Evolutionary conservation across 2,329 filamentous ascomycete species (phyloP), one percentile per base, ranked within the genome.

Genomic region (Ascosphaera pollenicola): DNA sequence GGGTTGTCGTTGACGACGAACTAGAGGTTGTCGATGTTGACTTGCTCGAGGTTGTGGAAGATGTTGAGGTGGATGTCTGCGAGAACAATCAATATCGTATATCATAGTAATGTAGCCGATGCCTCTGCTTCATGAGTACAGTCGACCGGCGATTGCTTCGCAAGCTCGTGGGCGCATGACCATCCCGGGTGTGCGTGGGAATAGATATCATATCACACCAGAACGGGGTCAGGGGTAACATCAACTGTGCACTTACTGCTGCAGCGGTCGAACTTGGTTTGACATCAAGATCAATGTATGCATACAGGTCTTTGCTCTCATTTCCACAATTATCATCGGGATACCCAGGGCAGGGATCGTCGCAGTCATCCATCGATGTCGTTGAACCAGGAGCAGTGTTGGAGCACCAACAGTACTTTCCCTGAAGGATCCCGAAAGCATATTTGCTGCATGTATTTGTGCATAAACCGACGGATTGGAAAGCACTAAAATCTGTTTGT

Each of bases 381-480:
- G 52, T 55, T 30, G 52, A 43, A 6, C 54, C 51, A 2, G 63
- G 63, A 10, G 51, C 52, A 39, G 62, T 58, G 42, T 66, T 59
- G 7, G 63, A 61, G 47, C 63, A 66, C 63, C 63, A 66, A 48
- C 63, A 66, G 15, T 51, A 49, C 39, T 59, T 54, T n/a, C 51
- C 58, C 45, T 62, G 60, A 8, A 65, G 41, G 30, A 66, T 52
- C 11, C 56, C 63, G 41, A 64, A 61, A 2, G 61, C 62, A 45
- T 62, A 66, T 24, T 54, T 48, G 17, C 46, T 46, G 46, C 63
- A 66, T 26, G 52, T 54, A 1, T 43, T 38, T 34, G 50, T 37
- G 44, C 63, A 66, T 3, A 49, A 48, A 41, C 63, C 63, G 43
- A 62, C 62, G 7, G 63, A 65, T 45, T 65, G 61, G 43, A 52